Evolutionary conservation across 345 rosid genomes (phyloP).

Genomic region (Lepidium didymum): DNA sequence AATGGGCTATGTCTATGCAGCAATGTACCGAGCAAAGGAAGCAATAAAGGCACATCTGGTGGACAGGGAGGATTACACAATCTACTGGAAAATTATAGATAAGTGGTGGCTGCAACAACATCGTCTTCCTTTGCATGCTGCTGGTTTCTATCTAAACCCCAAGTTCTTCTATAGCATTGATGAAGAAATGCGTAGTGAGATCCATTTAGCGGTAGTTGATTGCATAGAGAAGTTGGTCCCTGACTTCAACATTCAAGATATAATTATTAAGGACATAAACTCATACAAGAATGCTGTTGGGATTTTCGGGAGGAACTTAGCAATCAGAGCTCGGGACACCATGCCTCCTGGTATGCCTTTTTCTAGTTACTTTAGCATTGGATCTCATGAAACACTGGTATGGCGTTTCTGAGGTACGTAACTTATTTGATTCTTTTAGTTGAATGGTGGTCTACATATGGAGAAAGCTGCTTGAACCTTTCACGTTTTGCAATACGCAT

Average conservation of each 20-base stretch:
- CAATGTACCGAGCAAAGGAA: slow-evolving; percentile 72
- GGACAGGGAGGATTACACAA: slow-evolving; percentile 56
- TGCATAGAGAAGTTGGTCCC: slow-evolving; percentile 83
- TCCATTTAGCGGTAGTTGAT: slow-evolving; percentile 64
- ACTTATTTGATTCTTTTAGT: slow-evolving; percentile 34
- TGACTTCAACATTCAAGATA: slow-evolving; percentile 63
- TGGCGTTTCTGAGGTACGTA: background rate
- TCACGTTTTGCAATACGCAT: slow-evolving; percentile 74
- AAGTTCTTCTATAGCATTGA: slow-evolving; percentile 68
- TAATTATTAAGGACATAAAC: slow-evolving; percentile 58
- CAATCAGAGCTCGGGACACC: slow-evolving; percentile 75
- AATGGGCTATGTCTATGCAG: slow-evolving; percentile 85
- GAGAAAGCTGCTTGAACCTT: slow-evolving; percentile 87
- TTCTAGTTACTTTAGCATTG: background rate
- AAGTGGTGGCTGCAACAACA: slow-evolving; percentile 66
- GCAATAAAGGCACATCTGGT: slow-evolving; percentile 62
- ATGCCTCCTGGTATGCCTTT: slow-evolving; percentile 55
- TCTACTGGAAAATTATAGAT: slow-evolving; percentile 79
- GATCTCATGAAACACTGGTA: background rate
- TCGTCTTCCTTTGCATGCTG: slow-evolving; percentile 73
- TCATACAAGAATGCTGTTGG: slow-evolving; percentile 72
- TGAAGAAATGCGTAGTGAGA: slow-evolving; percentile 60
- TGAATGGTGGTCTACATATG: slow-evolving; percentile 98
- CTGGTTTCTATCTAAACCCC: slow-evolving; percentile 92
- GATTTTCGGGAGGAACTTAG: slow-evolving; percentile 88